phyloP scores from a whole-genome alignment of 2,329 filamentous ascomycete species.

The Alternaria triticimaculans region DNA sequence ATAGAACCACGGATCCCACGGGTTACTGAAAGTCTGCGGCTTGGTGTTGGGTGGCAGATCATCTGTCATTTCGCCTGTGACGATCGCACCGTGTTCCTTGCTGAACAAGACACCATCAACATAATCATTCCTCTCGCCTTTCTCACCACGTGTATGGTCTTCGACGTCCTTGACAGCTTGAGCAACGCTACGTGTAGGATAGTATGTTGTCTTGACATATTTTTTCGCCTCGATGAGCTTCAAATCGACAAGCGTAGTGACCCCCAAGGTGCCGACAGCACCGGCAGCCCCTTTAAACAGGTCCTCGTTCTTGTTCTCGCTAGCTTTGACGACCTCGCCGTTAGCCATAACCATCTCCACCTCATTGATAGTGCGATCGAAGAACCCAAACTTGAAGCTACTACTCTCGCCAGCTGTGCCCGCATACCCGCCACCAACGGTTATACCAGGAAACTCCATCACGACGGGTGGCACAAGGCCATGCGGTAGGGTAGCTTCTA shows the following conservation, averaged over 20 bases:
- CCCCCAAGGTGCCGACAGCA: constrained; percentile 70
- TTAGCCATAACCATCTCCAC: constrained; percentile 71
- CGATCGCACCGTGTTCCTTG: constrained; percentile 50
- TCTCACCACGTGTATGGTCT: constrained; percentile 45
- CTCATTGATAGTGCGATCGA: constrained; percentile 66
- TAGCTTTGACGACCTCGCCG: constrained; percentile 64
- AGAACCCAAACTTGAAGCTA: constrained; percentile 71
- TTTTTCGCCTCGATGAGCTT: constrained; percentile 54
- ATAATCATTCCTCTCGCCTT: constrained; percentile 51
- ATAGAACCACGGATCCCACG: constrained; percentile 61
- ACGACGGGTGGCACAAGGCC: constrained; percentile 69
- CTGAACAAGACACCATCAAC: constrained; percentile 60
- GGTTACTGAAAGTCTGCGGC: constrained; percentile 50
- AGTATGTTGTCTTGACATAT: constrained; percentile 59
- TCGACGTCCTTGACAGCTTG: constrained; percentile 53
- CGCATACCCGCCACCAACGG: constrained; percentile 71
- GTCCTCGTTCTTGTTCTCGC: constrained; percentile 62
- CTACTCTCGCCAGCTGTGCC: constrained; percentile 73
- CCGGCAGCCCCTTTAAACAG: constrained; percentile 71
- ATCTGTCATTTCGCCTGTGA: constrained; percentile 54
- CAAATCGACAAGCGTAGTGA: constrained; percentile 65
- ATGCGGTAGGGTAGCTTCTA: constrained; percentile 63
- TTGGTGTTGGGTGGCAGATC: constrained; percentile 36
- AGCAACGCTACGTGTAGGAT: constrained; percentile 50
- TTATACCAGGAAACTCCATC: constrained; percentile 77